Evolutionary conservation across 306 rosid genomes (phyloP).

Genomic region (Glycine latifolia): DNA sequence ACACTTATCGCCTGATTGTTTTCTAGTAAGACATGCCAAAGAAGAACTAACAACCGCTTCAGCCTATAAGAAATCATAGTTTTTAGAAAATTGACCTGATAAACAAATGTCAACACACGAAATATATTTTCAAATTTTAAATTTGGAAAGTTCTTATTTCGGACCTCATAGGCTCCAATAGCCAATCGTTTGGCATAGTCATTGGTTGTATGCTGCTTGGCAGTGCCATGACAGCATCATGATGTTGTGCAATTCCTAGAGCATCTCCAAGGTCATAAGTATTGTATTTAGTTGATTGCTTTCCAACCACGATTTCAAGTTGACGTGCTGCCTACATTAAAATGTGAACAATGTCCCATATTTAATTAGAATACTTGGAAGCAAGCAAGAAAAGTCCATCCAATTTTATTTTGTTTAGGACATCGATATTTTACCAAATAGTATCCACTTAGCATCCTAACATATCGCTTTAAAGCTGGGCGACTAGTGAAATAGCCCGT

Average conservation of each 20-base stretch:
- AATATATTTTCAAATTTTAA: background rate
- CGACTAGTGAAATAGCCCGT: conserved; percentile 86
- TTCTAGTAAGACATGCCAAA: conserved; percentile 64
- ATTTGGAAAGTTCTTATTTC: background rate
- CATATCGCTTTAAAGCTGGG: conserved; percentile 75
- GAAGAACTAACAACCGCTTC: conserved; percentile 76
- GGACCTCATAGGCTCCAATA: conserved; percentile 74
- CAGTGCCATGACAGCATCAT: conserved; percentile 88
- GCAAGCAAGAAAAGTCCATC: background rate
- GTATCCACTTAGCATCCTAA: conserved; percentile 79
- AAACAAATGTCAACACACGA: background rate
- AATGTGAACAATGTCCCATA: background rate
- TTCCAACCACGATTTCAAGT: conserved; percentile 71
- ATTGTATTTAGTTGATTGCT: conserved; percentile 43
- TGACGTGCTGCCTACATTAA: conserved; percentile 72
- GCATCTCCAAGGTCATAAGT: conserved; percentile 77
- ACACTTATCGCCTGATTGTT: conserved; percentile 53
- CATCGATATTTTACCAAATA: conserved; percentile 67
- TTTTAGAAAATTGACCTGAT: conserved; percentile 6
- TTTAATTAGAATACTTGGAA: no score
- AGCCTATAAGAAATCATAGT: conserved; percentile 55
- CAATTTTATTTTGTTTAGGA: conserved; percentile 1
- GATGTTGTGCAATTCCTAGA: conserved; percentile 85
- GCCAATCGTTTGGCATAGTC: conserved; percentile 81
- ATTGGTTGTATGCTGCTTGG: conserved; percentile 82